Base-by-base conservation (phyloP, 306 rosid genomes). In the Oxytropis ochrocephala region DNA sequence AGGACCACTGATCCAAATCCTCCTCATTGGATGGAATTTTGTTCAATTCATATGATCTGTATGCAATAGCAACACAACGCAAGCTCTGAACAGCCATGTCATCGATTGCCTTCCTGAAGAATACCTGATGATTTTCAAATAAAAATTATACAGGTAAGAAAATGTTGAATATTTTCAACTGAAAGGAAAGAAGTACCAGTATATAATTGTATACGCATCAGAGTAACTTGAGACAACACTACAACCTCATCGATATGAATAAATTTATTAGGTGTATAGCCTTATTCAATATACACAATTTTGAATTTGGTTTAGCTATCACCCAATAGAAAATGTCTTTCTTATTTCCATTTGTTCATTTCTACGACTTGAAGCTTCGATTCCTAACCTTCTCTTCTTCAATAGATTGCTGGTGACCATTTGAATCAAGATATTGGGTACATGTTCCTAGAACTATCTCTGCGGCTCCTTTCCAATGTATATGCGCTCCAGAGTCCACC, bases 391-490 rank as follows among this genome's bases (percentile, higher is more conserved):
- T 82, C 46, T 86, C 86, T 74, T 75, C 80, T 50, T 79, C 84
- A 63, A 90, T 82, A 53, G 88, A 76, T 48, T 84, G 84, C 55
- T 60, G 67, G 16, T 80, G 81, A 75, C 90, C 92, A 79, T 82
- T 69, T 80, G 89, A 85, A 65, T 89, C 95, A 71, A 91, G 78
- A 84, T 86, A 94, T 51, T 74, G 80, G 2, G 85, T 80, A 55
- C 99, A 94, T 4, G 96, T 62, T 64, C 83, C 81, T 61, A 94
- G 66, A 67, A 94, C 87, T 53, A 94, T 87, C 89, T 94, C 99
- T 13, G 97, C 99, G 33, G 99, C 99, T 70, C 99, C 99, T 79
- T 94, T 94, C 99, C 99, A 94, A 67, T 94, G 96, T 76, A 94
- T 81, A 78, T 87, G 89, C 70, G 87, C 92, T 80, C 64, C 65